Evolutionary conservation across 192 early-diverging fungal genomes (phyloP).

Genomic region (Podila epicladia): DNA sequence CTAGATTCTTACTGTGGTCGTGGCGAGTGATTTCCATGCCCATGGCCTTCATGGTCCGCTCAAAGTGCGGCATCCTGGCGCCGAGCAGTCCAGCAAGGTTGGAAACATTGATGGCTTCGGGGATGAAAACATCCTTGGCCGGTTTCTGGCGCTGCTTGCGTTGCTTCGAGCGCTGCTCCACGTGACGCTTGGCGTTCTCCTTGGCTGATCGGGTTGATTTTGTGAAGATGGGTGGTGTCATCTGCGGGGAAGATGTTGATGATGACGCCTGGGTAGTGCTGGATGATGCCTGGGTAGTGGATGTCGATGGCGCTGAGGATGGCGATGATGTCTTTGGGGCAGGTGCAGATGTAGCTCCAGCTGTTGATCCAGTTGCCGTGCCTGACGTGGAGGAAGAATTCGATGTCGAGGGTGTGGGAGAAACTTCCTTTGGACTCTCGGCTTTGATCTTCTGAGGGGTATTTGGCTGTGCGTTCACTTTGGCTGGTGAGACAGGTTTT

Average conservation of each 20-base stretch:
- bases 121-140: slow-evolving; percentile 77
- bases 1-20: slow-evolving; percentile 66
- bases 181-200: slow-evolving; percentile 36
- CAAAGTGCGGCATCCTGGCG: slow-evolving; percentile 73
- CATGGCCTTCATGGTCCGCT: slow-evolving; percentile 75
- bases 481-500: too few relatives aligned
- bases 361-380: neutral
- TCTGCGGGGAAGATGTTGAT: neutral
- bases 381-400: neutral
- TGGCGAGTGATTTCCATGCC: slow-evolving; percentile 85
- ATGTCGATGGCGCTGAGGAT: slow-evolving; percentile 33
- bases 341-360: neutral
- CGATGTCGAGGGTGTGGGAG: neutral
- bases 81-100: slow-evolving; percentile 84
- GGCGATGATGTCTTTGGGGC: slow-evolving; percentile 9
- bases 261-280: neutral
- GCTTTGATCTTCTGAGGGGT: too few relatives aligned
- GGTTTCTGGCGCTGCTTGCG: slow-evolving; percentile 40
- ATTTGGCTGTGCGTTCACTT: too few relatives aligned
- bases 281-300: neutral
- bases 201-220: slow-evolving; percentile 34
- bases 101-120: slow-evolving; percentile 83
- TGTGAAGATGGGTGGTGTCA: slow-evolving; percentile 4
- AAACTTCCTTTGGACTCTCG: too few relatives aligned
- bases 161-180: slow-evolving; percentile 24